Percentiles rank a stretch among this genome's conserved stretches.
Evolutionary conservation across 257 asterid genomes (phyloP).

Genomic region (Solanum chilense): DNA sequence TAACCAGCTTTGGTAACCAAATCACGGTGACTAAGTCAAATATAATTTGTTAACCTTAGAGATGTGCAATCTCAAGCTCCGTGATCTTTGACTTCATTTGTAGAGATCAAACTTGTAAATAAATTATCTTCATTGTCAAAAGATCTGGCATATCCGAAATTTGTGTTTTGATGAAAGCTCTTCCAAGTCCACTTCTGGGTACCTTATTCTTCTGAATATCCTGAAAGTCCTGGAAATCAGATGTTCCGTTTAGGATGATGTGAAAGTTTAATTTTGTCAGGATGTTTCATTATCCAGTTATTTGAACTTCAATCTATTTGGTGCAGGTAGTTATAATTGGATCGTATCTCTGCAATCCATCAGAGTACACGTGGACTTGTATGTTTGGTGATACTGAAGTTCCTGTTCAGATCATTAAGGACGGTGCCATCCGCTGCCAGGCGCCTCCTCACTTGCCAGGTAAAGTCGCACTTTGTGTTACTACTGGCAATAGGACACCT

Average conservation of each 20-base stretch:
- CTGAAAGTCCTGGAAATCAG: slow-evolving; percentile 11
- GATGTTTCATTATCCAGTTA: neutral
- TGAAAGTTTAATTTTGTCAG: neutral
- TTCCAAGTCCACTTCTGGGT: neutral
- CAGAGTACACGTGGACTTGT: slow-evolving; percentile 68
- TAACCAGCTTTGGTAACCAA: neutral
- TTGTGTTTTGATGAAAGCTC: neutral
- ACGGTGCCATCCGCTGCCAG: slow-evolving; percentile 69
- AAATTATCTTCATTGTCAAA: neutral
- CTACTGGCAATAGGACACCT: slow-evolving; percentile 69
- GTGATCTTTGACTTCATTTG: neutral
- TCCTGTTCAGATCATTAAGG: slow-evolving; percentile 69
- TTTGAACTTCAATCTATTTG: slow-evolving; percentile 3
- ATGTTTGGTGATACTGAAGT: slow-evolving; percentile 92
- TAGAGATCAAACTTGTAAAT: neutral
- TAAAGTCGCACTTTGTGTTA: slow-evolving; percentile 61
- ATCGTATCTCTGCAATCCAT: slow-evolving; percentile 65
- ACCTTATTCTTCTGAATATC: neutral
- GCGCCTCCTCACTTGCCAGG: slow-evolving; percentile 77
- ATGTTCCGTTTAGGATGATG: neutral
- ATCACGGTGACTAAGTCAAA: neutral
- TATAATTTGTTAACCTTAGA: neutral
- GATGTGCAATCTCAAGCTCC: neutral
- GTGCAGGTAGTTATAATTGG: slow-evolving; percentile 80
- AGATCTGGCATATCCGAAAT: neutral